phyloP scores from a whole-genome alignment of 768 basidiomycete genomes.

The Leccinum subgranulosum region DNA sequence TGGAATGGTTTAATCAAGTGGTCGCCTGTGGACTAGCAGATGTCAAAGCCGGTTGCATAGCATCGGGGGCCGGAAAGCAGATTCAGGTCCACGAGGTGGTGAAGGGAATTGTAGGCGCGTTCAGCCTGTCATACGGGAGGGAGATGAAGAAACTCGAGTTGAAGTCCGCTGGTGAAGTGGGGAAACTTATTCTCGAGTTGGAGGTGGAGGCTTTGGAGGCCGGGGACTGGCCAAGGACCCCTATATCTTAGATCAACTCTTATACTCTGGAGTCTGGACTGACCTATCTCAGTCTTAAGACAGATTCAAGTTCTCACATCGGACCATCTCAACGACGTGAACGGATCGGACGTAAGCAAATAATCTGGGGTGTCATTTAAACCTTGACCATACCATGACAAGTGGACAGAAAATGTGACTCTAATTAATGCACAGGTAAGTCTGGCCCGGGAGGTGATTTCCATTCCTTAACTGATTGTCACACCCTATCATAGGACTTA shows the following conservation, averaged over 20 bases:
- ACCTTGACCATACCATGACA: background rate
- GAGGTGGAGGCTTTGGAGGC: conserved; percentile 43
- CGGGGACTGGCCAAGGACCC: conserved; percentile 39
- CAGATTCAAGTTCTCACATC: background rate
- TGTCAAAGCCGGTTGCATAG: conserved; percentile 74
- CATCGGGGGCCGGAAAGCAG: conserved; percentile 37
- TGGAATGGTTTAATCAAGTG: conserved; percentile 81
- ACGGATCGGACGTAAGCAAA: background rate
- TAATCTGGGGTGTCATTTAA: background rate
- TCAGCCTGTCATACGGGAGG: conserved; percentile 48
- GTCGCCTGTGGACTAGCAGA: conserved; percentile 89
- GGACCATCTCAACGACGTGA: background rate
- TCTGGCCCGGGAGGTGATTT: background rate
- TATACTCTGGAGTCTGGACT: background rate
- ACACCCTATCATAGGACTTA: background rate
- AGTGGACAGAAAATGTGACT: background rate
- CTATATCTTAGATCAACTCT: conserved; percentile 3
- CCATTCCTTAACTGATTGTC: background rate
- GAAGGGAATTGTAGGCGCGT: conserved; percentile 44
- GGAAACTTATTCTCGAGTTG: conserved; percentile 42
- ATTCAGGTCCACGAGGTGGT: conserved; percentile 51
- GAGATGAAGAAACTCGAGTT: conserved; percentile 45
- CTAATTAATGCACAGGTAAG: background rate
- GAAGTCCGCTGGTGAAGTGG: conserved; percentile 44
- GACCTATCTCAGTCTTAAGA: background rate